Conservation (phyloP, 768 basidiomycete genomes). For the Leccinellum luteum region DNA sequence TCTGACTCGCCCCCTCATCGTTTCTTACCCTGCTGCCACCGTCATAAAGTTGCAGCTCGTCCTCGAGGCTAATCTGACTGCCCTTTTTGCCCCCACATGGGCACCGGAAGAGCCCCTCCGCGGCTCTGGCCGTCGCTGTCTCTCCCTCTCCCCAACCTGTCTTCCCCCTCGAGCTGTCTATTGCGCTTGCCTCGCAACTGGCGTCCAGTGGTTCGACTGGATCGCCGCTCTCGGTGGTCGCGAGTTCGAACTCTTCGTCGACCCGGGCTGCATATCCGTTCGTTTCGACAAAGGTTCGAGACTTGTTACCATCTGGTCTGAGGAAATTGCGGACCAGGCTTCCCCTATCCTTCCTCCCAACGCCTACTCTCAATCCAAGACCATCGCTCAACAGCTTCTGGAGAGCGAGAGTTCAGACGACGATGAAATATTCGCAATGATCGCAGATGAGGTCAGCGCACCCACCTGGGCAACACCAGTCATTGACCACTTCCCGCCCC, state of each 20-base stretch:
- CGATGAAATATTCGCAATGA: conserved; percentile 69
- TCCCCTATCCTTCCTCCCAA: conserved; percentile 18
- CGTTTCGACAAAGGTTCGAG: conserved; percentile 49
- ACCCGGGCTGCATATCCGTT: conserved; percentile 75
- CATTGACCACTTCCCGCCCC: conserved; percentile 54
- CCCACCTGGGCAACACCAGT: conserved; percentile 71
- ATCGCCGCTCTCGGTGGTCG: conserved; percentile 62
- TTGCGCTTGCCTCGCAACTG: conserved; percentile 64
- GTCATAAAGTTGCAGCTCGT: conserved; percentile 67
- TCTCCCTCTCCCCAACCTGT: conserved; percentile 65
- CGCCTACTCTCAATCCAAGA: conserved; percentile 42
- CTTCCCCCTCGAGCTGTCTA: conserved; percentile 72
- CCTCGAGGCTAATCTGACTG: conserved; percentile 71
- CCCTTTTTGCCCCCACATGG: conserved; percentile 70
- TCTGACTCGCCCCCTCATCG: conserved; percentile 64
- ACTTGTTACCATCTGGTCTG: conserved; percentile 68
- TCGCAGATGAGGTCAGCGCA: conserved; percentile 66
- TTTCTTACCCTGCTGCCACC: conserved; percentile 55
- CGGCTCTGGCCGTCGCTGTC: conserved; percentile 71
- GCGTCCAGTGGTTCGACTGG: conserved; percentile 83
- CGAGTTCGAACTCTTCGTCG: conserved; percentile 78
- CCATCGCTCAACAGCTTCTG: conserved; percentile 70
- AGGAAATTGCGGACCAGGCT: conserved; percentile 37
- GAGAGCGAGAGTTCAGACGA: conserved; percentile 72
- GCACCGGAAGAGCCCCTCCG: conserved; percentile 58